Percentiles rank a stretch among this genome's conserved stretches.
phyloP scores from a whole-genome alignment of 2,329 filamentous ascomycete genomes.

The Aspergillus fischeri region DNA sequence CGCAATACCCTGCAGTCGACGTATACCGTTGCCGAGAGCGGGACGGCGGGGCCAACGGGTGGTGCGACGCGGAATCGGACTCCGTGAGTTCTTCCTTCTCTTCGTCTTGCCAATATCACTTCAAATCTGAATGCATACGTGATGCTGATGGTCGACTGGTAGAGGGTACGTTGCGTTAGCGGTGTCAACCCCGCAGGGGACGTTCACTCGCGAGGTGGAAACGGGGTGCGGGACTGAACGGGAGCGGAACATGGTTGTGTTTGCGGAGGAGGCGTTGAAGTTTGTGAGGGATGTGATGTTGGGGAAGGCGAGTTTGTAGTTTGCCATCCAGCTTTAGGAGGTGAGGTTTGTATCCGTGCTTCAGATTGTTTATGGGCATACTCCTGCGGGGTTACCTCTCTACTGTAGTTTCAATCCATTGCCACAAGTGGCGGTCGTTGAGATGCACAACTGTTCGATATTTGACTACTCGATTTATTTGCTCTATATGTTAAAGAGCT shows the following conservation, averaged over 20 bases:
- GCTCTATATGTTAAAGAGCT: no score
- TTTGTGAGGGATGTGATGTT: slow-evolving; percentile 55
- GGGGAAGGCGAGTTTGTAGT: slow-evolving; percentile 17
- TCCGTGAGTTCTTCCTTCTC: slow-evolving; percentile 38
- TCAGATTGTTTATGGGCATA: neutral
- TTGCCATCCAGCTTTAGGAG: no score
- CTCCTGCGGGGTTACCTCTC: neutral
- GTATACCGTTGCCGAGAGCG: slow-evolving; percentile 57
- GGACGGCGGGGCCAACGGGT: slow-evolving; percentile 61
- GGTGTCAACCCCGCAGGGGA: slow-evolving; percentile 52
- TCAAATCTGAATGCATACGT: neutral
- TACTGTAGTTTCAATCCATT: no score
- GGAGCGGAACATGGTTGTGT: slow-evolving; percentile 59
- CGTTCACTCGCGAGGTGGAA: slow-evolving; percentile 52
- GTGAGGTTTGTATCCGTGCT: no score
- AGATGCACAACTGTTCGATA: neutral
- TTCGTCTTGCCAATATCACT: neutral
- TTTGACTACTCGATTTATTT: no score
- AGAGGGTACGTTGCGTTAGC: slow-evolving; percentile 62
- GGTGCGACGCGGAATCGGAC: slow-evolving; percentile 54
- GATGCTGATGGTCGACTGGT: neutral
- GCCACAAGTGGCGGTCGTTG: neutral
- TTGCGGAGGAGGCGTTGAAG: slow-evolving; percentile 55
- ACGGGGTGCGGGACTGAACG: slow-evolving; percentile 51
- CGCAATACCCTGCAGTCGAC: slow-evolving; percentile 53